Evolutionary conservation across 176 grass and related monocot genomes (phyloP).

Genomic region (Oryza coarctata): DNA sequence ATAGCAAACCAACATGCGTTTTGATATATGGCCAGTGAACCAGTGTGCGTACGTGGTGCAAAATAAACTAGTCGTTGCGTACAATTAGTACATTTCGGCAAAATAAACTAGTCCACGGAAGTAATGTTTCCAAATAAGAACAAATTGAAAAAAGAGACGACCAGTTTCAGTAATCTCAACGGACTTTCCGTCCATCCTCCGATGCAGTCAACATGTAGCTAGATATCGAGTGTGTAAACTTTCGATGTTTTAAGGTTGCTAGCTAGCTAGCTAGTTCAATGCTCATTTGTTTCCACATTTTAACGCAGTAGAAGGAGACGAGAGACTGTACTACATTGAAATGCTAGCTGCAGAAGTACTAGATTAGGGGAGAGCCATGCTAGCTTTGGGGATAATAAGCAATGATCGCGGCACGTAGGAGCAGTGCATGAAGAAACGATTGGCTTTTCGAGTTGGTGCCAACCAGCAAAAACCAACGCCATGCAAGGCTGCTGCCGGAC

Average conservation of each 20-base stretch:
- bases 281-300: background rate
- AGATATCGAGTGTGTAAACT: background rate
- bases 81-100: background rate
- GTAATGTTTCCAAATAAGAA: background rate
- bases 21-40: conserved; percentile 19
- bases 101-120: background rate
- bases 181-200: background rate
- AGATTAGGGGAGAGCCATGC: background rate
- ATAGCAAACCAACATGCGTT: conserved; percentile 1
- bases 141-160: too few species aligned
- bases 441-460: conserved; percentile 52
- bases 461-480: conserved; percentile 20
- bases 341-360: background rate
- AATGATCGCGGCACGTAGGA: conserved; percentile 64
- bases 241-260: background rate
- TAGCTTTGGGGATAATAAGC: background rate
- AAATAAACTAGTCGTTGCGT: background rate
- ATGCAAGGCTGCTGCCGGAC: conserved; percentile 8
- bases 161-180: background rate
- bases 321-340: background rate
- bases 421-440: conserved; percentile 64
- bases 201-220: background rate
- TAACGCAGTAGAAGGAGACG: background rate
- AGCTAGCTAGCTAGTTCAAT: background rate
- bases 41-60: background rate